phyloP scores from a whole-genome alignment of 179 eudicot genomes.

The Pouteria campechiana region DNA sequence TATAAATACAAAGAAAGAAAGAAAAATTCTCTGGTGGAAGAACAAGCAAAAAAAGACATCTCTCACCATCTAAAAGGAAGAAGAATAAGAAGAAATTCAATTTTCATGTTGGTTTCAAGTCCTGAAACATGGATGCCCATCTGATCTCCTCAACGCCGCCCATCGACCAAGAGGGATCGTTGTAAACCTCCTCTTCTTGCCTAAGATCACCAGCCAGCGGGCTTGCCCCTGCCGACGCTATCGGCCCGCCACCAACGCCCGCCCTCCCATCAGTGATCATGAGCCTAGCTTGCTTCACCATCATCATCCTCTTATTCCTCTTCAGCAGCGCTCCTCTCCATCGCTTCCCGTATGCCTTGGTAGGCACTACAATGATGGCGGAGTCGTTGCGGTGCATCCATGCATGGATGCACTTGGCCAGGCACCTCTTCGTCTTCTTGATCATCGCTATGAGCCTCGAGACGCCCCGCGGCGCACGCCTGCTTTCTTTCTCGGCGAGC shows the following conservation, averaged over 20 bases:
- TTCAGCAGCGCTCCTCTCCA: slow-evolving; percentile 56
- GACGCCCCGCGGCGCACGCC: slow-evolving; percentile 10
- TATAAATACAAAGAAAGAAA: neutral
- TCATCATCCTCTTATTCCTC: slow-evolving; percentile 32
- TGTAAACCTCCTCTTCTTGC: slow-evolving; percentile 12
- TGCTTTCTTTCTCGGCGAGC: slow-evolving; percentile 34
- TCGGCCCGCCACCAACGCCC: slow-evolving; percentile 27
- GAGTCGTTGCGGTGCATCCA: slow-evolving; percentile 33
- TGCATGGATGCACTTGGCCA: slow-evolving; percentile 31
- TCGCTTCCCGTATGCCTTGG: slow-evolving; percentile 34
- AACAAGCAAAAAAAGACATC: slow-evolving; percentile 14
- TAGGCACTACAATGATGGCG: slow-evolving; percentile 42
- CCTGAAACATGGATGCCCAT: slow-evolving; percentile 97
- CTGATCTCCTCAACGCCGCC: slow-evolving; percentile 66
- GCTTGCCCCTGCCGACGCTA: slow-evolving; percentile 50
- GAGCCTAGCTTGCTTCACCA: slow-evolving; percentile 21
- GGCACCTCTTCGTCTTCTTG: slow-evolving; percentile 45
- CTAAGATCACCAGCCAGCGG: slow-evolving; percentile 37
- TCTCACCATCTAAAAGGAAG: slow-evolving; percentile 9
- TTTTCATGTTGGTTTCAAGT: slow-evolving; percentile 61
- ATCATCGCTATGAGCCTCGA: slow-evolving; percentile 42
- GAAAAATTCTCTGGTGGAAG: slow-evolving; percentile 12
- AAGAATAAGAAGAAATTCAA: neutral
- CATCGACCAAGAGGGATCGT: slow-evolving; percentile 34
- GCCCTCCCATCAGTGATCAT: slow-evolving; percentile 52